These are phyloP conservation scores for Nelumbo lutea DNA, from an alignment of 164 flowering plant species.

Conservation along the genomic window DNA sequence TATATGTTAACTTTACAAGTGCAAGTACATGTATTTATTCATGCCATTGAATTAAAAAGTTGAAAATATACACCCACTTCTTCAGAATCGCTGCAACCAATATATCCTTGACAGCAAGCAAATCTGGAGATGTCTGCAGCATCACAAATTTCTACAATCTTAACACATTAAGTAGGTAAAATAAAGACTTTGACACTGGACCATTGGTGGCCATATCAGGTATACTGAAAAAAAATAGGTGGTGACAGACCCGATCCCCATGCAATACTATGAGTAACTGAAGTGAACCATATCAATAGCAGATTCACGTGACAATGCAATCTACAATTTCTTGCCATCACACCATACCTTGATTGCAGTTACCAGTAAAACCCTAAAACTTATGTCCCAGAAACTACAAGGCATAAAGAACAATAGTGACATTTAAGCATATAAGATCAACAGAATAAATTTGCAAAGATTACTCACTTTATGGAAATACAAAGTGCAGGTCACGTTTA, in stretches of 20 bases:
- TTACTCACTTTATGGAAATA: conserved; percentile 72
- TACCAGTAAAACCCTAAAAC: neutral
- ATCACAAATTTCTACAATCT: conserved; percentile 9
- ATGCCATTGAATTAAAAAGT: no score
- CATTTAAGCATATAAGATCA: neutral
- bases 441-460: neutral
- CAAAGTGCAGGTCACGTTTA: conserved; percentile 69
- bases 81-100: conserved; percentile 70
- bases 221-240: no score
- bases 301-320: neutral
- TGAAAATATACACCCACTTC: conserved; percentile 36
- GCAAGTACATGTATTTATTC: no score
- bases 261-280: no score
- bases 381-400: conserved; percentile 3
- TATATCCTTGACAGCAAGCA: conserved; percentile 62
- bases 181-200: neutral
- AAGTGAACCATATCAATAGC: neutral
- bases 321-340: neutral
- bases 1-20: neutral
- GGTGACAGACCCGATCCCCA: no score
- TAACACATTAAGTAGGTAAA: neutral
- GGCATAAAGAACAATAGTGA: neutral
- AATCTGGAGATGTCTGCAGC: conserved; percentile 64
- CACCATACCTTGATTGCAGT: neutral
- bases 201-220: no score